Evolutionary conservation across 306 rosid species (phyloP).

Genomic region (Acacia melanoxylon): DNA sequence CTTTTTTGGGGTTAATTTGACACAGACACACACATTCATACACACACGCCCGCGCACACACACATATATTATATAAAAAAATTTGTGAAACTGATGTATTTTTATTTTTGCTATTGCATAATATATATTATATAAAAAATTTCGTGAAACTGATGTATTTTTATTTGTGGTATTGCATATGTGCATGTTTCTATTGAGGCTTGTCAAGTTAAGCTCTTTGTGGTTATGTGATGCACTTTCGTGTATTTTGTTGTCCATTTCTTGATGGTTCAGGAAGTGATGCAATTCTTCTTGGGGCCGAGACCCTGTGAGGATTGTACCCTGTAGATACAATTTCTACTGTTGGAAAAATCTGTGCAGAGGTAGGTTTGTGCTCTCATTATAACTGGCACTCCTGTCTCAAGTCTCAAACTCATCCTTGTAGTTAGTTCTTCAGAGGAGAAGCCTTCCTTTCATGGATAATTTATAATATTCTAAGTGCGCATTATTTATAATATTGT

Average conservation of each 20-base stretch:
- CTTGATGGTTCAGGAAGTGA: conserved; percentile 67
- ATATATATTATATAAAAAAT: too few relatives aligned
- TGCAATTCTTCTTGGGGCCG: conserved; percentile 94
- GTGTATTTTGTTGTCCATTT: background rate
- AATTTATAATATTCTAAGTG: background rate
- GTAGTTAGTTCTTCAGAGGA: background rate
- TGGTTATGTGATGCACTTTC: background rate
- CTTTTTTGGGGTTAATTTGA: background rate
- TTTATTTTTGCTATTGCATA: too few relatives aligned
- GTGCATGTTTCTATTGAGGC: background rate
- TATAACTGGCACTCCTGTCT: background rate
- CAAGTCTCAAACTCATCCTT: background rate
- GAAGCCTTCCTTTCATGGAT: background rate
- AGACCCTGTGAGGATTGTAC: conserved; percentile 86
- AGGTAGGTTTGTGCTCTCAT: conserved; percentile 46
- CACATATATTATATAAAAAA: too few relatives aligned
- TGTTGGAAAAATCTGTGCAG: conserved; percentile 86
- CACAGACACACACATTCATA: too few relatives aligned
- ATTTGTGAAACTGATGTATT: too few relatives aligned
- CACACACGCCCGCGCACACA: too few relatives aligned
- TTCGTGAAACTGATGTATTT: background rate
- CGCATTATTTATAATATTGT: background rate
- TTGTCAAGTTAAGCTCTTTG: background rate
- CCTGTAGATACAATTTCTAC: conserved; percentile 88
- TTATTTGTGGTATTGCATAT: background rate